Base-by-base conservation (phyloP, 441 rosid species). In the Manihot esculenta region DNA sequence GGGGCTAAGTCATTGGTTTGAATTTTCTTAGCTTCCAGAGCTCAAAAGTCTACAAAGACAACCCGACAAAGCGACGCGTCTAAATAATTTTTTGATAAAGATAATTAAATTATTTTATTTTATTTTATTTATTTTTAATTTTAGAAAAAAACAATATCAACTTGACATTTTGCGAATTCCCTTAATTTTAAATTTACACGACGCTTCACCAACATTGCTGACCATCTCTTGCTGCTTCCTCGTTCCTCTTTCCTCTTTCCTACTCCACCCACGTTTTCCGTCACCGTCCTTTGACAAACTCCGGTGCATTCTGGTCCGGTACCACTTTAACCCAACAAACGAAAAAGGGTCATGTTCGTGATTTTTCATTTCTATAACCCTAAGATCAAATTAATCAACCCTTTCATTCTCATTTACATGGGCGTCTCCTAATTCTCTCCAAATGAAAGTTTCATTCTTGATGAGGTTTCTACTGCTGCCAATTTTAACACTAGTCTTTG, bases 391-490 rank as follows among this genome's bases (percentile, higher is more conserved):
- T 23, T 30, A 15, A 51, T 57, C 20, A 42, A 12, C 44, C 45
- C 21, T 72, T 38, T 47, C 42, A 27, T 60, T 63, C 62, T 57
- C 62, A 41, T 26, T 58, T 73, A 57, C 24, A 69, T 68, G 69
- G 67, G 75, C 35, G 63, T 74, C 48, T 54, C 47, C 13, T 57
- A 47, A 56, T 62, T 30, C 7, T n/a, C 53, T 33, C 30, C 77
- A 53, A 47, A 86, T 86, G 88, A 81, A 71, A 66, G 55, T 66
- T 71, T 61, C 71, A 49, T 59, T 71, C 61, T 26, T 77, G 50
- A 23, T 66, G 30, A 65, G 86, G 80, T 30, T 74, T 69, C 61
- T 82, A 64, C 64, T 79, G 0, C 5, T 69, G 5, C 13, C 62
- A 13, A 21, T 62, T 23, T 70, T 53, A 13, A 10, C 50, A 14